These are phyloP conservation scores for Chaetothyriales sp. DNA, from an alignment of 2,329 filamentous ascomycete genomes.

Conservation along the genomic window DNA sequence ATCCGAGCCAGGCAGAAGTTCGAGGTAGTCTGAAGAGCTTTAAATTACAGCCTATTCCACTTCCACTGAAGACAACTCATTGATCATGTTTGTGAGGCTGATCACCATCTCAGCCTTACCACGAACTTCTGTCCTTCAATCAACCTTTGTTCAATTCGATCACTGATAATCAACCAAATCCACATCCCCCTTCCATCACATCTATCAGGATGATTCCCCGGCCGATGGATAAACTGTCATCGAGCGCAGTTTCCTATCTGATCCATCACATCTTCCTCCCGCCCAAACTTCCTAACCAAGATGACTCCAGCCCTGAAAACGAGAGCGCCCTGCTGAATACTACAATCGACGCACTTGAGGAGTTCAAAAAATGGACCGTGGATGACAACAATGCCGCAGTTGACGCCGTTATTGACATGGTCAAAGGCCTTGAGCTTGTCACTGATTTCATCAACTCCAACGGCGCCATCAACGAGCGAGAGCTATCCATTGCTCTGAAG, in stretches of 20 bases:
- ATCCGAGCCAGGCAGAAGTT: no score
- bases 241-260: constrained; percentile 18
- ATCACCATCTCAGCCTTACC: neutral
- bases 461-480: neutral
- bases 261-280: constrained; percentile 36
- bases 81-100: neutral
- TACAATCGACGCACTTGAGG: constrained; percentile 12
- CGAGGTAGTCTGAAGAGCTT: no score
- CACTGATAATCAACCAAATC: no score
- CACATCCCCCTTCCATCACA: neutral
- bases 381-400: neutral
- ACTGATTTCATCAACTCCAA: neutral
- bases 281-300: constrained; percentile 30
- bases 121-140: neutral
- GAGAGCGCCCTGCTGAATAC: constrained; percentile 17
- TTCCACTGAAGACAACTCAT: neutral
- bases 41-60: no score
- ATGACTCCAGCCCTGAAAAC: constrained; percentile 19
- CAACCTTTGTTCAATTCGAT: no score
- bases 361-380: constrained; percentile 8
- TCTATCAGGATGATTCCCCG: neutral
- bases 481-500: neutral
- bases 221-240: neutral
- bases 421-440: neutral
- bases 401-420: neutral